Conservation (phyloP, 2,329 filamentous ascomycete species). For the Pseudodiploospora longispora region DNA sequence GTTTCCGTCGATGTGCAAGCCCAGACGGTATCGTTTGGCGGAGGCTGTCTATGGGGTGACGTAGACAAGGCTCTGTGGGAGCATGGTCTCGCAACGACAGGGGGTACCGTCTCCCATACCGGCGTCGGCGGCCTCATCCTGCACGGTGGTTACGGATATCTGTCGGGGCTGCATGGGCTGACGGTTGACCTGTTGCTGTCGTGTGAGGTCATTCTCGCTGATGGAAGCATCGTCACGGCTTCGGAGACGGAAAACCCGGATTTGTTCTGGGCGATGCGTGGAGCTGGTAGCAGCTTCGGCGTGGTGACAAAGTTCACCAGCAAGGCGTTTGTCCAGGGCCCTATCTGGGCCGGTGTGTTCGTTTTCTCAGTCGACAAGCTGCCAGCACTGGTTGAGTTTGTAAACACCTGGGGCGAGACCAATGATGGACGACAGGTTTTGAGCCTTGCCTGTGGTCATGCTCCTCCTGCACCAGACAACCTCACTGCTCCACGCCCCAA, state of each 20-base stretch:
- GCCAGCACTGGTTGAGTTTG: constrained; percentile 19
- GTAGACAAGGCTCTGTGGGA: constrained; percentile 32
- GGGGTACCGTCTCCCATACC: constrained; percentile 30
- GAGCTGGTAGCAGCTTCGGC: constrained; percentile 49
- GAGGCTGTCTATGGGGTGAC: constrained; percentile 35
- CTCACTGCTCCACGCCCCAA: no score
- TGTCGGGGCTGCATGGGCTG: constrained; percentile 28
- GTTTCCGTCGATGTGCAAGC: constrained; percentile 25
- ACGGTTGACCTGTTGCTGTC: constrained; percentile 15
- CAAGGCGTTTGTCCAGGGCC: constrained; percentile 32
- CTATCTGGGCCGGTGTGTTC: constrained; percentile 18
- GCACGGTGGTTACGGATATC: constrained; percentile 42
- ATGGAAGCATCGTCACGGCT: constrained; percentile 41
- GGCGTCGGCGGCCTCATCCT: constrained; percentile 37
- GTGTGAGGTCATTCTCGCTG: constrained; percentile 45
- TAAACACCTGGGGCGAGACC: constrained; percentile 19
- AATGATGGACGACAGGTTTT: constrained; percentile 2
- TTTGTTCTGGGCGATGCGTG: constrained; percentile 49
- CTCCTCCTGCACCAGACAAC: no score
- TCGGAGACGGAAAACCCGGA: constrained; percentile 40
- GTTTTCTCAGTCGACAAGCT: constrained; percentile 16
- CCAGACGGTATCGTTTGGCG: constrained; percentile 30
- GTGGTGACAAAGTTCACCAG: constrained; percentile 50
- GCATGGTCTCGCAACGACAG: constrained; percentile 28
- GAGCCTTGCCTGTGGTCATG: no score